A percentile compares a stretch with the other conserved stretches of the same genome.
Conservation (phyloP, 306 rosid species). For the Cyclanthera cordifolia region DNA sequence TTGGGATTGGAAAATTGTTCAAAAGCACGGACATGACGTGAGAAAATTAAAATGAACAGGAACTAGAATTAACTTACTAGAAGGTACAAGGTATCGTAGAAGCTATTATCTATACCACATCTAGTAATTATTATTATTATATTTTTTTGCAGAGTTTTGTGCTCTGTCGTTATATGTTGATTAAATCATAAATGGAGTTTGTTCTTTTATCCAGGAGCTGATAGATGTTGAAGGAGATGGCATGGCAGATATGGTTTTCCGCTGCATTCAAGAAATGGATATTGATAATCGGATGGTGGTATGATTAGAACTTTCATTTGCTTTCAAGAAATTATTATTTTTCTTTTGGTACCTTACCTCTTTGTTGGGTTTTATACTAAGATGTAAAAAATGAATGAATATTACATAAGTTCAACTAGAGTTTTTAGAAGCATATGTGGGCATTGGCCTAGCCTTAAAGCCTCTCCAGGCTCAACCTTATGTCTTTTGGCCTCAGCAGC, state of each 20-base stretch:
- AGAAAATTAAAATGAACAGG: background rate
- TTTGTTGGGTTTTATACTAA: background rate
- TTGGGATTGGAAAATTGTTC: background rate
- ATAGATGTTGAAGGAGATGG: constrained; percentile 99
- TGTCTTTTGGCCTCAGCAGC: background rate
- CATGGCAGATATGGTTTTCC: constrained; percentile 99
- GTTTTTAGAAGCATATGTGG: background rate
- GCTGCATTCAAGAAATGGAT: constrained; percentile 98
- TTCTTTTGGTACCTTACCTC: background rate
- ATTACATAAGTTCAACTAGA: background rate
- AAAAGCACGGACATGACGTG: background rate
- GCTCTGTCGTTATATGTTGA: background rate
- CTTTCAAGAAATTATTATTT: background rate
- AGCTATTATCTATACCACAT: background rate
- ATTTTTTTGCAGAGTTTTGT: background rate
- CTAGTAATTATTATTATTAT: background rate
- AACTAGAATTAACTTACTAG: background rate
- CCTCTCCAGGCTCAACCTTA: background rate
- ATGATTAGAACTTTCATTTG: constrained; percentile 16
- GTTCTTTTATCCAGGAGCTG: constrained; percentile 54
- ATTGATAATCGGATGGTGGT: constrained; percentile 99
- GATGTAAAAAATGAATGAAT: background rate
- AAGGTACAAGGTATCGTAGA: background rate
- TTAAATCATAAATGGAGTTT: constrained; percentile 4
- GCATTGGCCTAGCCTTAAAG: background rate